Percentiles rank a stretch among this genome's conserved stretches.
These are phyloP conservation scores for Candida nemodendra DNA, from an alignment of 805 yeast genomes.

Conservation along the genomic window DNA sequence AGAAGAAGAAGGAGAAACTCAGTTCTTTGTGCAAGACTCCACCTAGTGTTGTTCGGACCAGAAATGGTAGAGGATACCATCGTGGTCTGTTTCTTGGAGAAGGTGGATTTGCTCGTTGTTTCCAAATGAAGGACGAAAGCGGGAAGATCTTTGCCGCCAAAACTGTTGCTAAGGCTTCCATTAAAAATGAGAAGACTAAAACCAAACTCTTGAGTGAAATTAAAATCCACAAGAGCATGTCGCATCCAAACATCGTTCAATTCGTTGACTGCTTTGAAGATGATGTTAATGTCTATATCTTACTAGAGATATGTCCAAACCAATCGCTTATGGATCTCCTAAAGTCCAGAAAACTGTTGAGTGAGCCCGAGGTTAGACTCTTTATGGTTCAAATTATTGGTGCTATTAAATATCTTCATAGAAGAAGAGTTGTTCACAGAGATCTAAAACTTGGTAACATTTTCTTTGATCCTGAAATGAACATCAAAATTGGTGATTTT, in stretches of 20 bases:
- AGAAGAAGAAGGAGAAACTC: conserved; percentile 81
- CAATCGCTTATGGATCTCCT: conserved; percentile 92
- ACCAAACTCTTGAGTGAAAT: conserved; percentile 87
- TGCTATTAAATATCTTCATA: conserved; percentile 89
- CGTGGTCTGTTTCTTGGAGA: conserved; percentile 92
- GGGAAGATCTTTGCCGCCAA: conserved; percentile 94
- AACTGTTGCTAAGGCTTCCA: conserved; percentile 94
- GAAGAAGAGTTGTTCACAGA: conserved; percentile 89
- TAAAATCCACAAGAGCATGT: conserved; percentile 87
- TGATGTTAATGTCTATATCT: conserved; percentile 87
- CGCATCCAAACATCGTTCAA: conserved; percentile 86
- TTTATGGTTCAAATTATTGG: conserved; percentile 92
- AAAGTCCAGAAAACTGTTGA: conserved; percentile 76
- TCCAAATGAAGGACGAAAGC: conserved; percentile 88
- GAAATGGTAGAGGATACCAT: conserved; percentile 83
- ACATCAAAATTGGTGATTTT: conserved; percentile 94
- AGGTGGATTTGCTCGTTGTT: conserved; percentile 98
- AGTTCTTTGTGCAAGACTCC: conserved; percentile 95
- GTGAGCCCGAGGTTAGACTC: conserved; percentile 88
- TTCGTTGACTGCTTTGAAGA: conserved; percentile 97
- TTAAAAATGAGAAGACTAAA: conserved; percentile 86
- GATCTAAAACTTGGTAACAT: conserved; percentile 95
- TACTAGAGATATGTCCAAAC: conserved; percentile 92
- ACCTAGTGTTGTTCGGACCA: conserved; percentile 85
- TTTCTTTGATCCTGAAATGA: conserved; percentile 91